These are phyloP conservation scores for Pleurotus ostreatus DNA, from an alignment of 768 basidiomycete species.

Conservation along the genomic window DNA sequence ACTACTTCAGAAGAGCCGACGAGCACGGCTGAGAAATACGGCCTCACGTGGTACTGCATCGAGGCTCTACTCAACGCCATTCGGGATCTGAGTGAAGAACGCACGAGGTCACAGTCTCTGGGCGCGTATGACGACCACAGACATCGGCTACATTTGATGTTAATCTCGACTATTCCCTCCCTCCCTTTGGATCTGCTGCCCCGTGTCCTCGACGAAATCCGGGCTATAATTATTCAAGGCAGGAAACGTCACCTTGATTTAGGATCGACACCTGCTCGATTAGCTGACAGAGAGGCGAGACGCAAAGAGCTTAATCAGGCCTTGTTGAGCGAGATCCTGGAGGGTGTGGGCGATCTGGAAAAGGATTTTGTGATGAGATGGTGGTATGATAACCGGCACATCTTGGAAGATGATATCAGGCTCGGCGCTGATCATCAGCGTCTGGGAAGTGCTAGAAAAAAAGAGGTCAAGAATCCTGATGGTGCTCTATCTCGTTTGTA, in stretches of 20 bases:
- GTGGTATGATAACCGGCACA: conserved; percentile 56
- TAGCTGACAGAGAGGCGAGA: conserved; percentile 14
- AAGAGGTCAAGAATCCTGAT: neutral
- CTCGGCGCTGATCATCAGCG: neutral
- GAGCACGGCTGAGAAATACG: conserved; percentile 24
- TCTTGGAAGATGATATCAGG: conserved; percentile 7
- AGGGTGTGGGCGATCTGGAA: conserved; percentile 63
- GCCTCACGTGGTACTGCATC: conserved; percentile 70
- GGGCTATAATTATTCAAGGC: conserved; percentile 22
- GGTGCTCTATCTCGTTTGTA: conserved; percentile 7
- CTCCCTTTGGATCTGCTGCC: conserved; percentile 56
- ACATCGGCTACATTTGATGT: conserved; percentile 59
- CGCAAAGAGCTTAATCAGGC: conserved; percentile 49
- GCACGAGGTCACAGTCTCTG: neutral
- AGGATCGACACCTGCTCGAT: conserved; percentile 12
- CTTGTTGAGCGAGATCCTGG: conserved; percentile 60
- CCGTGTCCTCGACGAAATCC: conserved; percentile 48
- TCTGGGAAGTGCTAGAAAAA: neutral
- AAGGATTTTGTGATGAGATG: conserved; percentile 65
- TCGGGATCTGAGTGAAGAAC: conserved; percentile 18
- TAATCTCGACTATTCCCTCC: conserved; percentile 63
- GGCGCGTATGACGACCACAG: conserved; percentile 20
- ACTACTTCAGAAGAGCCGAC: conserved; percentile 8
- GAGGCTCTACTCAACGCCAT: conserved; percentile 50
- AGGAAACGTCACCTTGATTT: conserved; percentile 18